Base-by-base conservation (phyloP, 306 rosid species). In the Citrullus mucosospermus region DNA sequence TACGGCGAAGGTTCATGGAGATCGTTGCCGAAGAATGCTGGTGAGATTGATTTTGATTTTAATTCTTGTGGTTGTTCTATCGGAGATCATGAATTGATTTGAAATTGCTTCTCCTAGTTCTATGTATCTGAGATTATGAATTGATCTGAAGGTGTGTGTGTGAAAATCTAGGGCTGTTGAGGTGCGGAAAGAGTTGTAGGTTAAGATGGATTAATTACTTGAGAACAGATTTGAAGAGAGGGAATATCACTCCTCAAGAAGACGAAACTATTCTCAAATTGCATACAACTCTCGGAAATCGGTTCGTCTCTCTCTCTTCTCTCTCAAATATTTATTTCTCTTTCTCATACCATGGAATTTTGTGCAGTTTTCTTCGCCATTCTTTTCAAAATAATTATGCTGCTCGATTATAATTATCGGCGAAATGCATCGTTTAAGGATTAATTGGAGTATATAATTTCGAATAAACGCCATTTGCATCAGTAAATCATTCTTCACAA, bases 1-100 rank as follows among this genome's bases (percentile, higher is more conserved):
- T 81, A 91, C 18, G 98, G 98, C 16, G 93, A 93, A 81, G 97
- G 97, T 9, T 90, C 92, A 0, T 93, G 97, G 98, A 90, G 97
- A 76, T 85, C 89, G 44, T 82, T 93, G 72, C 97, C 98, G 82
- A 88, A 90, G 72, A 90, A 93, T 85, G 97, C 98, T 46, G 96
- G 97, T 88, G 85, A 91, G 74, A 39, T 41, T n/a, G 9, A 66
- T 66, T 67, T 48, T 30, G 39, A 28, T 18, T 44, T 30, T 65
- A 38, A 44, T 44, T 69, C 6, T 6, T 69, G 38, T 69, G 11
- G 5, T 44, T 69, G 17, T 44, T 69, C 39, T 44, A 30, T 6
- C 73, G n/a, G 51, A 66, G 54, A 13, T 51, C 3, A 51, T 15
- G 56, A 46, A 10, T 51, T 51, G 18, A 14, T 51, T 8, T 18